A percentile compares a stretch with the other conserved stretches of the same genome.
Evolutionary conservation across 139 green algal genomes (phyloP).

Genomic region (Helicosporidium sp.): DNA sequence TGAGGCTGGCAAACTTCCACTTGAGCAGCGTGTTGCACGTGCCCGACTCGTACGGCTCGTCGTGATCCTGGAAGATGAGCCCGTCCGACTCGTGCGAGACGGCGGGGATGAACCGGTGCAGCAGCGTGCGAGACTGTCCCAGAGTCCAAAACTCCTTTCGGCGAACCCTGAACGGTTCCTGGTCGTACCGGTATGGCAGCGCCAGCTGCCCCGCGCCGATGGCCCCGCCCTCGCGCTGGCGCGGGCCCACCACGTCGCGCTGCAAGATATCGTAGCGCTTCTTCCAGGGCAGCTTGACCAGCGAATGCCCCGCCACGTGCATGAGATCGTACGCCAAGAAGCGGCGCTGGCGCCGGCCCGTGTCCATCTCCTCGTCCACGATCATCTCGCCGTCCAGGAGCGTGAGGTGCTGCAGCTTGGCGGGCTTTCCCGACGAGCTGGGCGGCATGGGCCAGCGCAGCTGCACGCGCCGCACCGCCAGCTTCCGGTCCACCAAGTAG

Average conservation of each 20-base stretch:
- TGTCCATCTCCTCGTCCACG: slow-evolving; percentile 49
- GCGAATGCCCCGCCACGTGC: slow-evolving; percentile 28
- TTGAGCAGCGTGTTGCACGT: slow-evolving; percentile 82
- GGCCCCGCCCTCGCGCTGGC: slow-evolving; percentile 25
- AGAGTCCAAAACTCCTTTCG: slow-evolving; percentile 79
- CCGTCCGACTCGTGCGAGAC: slow-evolving; percentile 82
- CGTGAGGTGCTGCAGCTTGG: no score
- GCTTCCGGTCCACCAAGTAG: slow-evolving; percentile 80
- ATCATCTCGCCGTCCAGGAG: slow-evolving; percentile 95
- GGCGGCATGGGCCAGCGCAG: slow-evolving; percentile 25
- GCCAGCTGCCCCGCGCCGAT: slow-evolving; percentile 11
- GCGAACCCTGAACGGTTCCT: slow-evolving; percentile 53
- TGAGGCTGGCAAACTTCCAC: slow-evolving; percentile 89
- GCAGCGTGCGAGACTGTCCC: slow-evolving; percentile 18
- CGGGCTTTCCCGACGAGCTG: no score
- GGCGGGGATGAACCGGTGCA: slow-evolving; percentile 50
- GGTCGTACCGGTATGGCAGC: slow-evolving; percentile 13
- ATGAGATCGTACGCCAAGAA: slow-evolving; percentile 82
- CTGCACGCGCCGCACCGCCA: slow-evolving; percentile 36
- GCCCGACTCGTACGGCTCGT: slow-evolving; percentile 50
- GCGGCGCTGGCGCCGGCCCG: slow-evolving; percentile 21
- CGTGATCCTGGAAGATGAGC: slow-evolving; percentile 67
- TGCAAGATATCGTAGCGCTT: slow-evolving; percentile 31
- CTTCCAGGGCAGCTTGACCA: slow-evolving; percentile 36
- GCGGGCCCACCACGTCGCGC: slow-evolving; percentile 24